Percentiles rank a stretch among this genome's conserved stretches.
Evolutionary conservation across 2,329 filamentous ascomycete genomes (phyloP).

Genomic region (Sporothrix sp.): DNA sequence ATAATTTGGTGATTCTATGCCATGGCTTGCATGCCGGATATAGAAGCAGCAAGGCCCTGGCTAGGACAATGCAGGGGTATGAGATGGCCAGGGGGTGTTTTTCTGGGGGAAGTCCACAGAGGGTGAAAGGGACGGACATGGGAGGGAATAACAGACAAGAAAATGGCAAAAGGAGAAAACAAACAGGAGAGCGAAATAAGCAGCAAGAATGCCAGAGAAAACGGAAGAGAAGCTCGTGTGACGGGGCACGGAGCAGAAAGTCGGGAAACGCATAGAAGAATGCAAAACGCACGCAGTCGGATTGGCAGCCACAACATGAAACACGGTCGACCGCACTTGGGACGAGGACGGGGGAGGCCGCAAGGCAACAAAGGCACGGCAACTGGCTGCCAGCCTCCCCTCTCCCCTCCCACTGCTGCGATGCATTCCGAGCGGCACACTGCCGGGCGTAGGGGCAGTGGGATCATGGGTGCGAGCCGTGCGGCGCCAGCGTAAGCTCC

Average conservation of each 20-base stretch:
- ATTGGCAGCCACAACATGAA: constrained; percentile 34
- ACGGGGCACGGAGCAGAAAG: constrained; percentile 23
- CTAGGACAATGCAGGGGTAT: constrained; percentile 6
- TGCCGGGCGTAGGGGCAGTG: background rate
- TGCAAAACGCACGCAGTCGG: constrained; percentile 29
- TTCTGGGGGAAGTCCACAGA: background rate
- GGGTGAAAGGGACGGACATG: background rate
- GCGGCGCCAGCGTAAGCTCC: background rate
- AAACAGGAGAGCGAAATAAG: background rate
- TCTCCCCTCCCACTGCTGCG: background rate
- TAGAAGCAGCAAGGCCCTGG: constrained; percentile 32
- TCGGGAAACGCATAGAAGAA: constrained; percentile 33
- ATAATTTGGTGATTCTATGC: constrained; percentile 53
- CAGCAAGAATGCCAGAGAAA: background rate
- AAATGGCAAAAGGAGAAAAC: background rate
- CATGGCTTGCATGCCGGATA: constrained; percentile 41
- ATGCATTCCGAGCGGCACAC: background rate
- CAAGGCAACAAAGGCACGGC: constrained; percentile 25
- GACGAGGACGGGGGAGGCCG: constrained; percentile 21
- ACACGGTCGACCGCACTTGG: constrained; percentile 34
- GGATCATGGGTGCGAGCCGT: background rate
- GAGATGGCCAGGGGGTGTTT: background rate
- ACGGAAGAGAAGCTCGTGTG: background rate
- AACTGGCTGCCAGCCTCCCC: background rate
- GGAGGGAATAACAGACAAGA: background rate